Evolutionary conservation across 306 rosid genomes (phyloP).

Genomic region (Trifolium pratense): DNA sequence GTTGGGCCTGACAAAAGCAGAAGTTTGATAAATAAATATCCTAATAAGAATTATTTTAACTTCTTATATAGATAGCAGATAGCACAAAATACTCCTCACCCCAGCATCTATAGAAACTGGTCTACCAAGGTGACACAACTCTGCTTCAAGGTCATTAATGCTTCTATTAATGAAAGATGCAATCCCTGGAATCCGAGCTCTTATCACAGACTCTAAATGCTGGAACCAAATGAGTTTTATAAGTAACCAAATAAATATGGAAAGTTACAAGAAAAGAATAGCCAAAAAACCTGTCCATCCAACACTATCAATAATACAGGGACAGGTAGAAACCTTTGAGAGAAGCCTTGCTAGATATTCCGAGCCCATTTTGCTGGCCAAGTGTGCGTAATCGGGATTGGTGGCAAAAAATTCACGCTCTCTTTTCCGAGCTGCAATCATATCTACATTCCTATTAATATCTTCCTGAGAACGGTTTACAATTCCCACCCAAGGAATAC

Average conservation of each 20-base stretch:
- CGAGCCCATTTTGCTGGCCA: constrained; percentile 88
- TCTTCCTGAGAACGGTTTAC: constrained; percentile 98
- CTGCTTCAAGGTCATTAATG: constrained; percentile 92
- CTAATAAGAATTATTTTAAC: constrained; percentile 13
- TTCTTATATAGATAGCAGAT: constrained; percentile 7
- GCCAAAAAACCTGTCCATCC: constrained; percentile 21
- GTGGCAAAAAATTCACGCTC: constrained; percentile 89
- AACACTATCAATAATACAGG: constrained; percentile 10
- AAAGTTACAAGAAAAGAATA: constrained; percentile 28
- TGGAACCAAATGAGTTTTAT: constrained; percentile 51
- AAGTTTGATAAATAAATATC: constrained; percentile 19
- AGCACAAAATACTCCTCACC: constrained; percentile 58
- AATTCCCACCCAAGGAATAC: constrained; percentile 95
- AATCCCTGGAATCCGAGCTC: constrained; percentile 84
- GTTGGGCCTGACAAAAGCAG: constrained; percentile 69
- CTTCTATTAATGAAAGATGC: constrained; percentile 75
- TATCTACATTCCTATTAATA: constrained; percentile 79
- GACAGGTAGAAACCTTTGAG: constrained; percentile 68
- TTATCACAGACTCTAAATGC: constrained; percentile 88
- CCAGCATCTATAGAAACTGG: constrained; percentile 93
- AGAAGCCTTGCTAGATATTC: constrained; percentile 96
- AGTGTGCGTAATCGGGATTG: constrained; percentile 88
- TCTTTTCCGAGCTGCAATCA: constrained; percentile 79
- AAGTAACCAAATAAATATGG: not conserved
- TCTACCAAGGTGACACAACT: constrained; percentile 79